Evolutionary conservation across 495 filamentous ascomycete genomes (phyloP), one percentile per base, ranked within the genome.

Genomic region (Cercophora scortea): DNA sequence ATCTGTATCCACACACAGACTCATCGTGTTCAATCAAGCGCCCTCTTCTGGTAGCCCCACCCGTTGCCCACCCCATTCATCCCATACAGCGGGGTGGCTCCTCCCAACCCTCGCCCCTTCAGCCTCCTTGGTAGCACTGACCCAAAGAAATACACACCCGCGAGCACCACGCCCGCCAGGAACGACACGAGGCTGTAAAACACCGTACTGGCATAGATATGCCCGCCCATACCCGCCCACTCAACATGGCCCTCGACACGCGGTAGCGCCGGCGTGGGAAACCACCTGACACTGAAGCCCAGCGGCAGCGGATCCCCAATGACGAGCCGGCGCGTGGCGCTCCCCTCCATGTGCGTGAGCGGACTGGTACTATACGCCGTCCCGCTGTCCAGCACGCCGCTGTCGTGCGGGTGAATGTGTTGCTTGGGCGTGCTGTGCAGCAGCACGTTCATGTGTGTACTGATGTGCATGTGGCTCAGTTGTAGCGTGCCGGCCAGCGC

Each of bases 401-500:
- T 79, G 54, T 81, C 79, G 59, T 74, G 72, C 3, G 62, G 68
- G 32, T 76, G 79, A 63, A 64, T 72, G 67, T 74, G 80, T 59
- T 71, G 73, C 61, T 72, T 79, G 18, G 74, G 76, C 15, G 81
- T 82, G 53, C 84, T 89, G 63, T 95, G 90, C 57, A 93, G 73
- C 17, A 95, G 71, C 57, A 95, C 80, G 66, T 96, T 96, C 66
- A 98, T 78, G 54, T 85, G 79, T 8, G 90, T 90, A 65, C 83
- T 84, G 62, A 98, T 84, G 73, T 98, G 93, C 55, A 98, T 75
- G 64, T 98, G 93, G 61, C 82, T 87, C 33, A 84, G 76, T 64
- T 98, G 92, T 16, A 97, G 77, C 0, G 88, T 92, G 15, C 93
- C 93, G 42, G 90, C 83, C 17, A 98, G 72, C 9, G 90, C 89